Evolutionary conservation across 305 asterid species (phyloP).

Genomic region (Euphrasia arctica): DNA sequence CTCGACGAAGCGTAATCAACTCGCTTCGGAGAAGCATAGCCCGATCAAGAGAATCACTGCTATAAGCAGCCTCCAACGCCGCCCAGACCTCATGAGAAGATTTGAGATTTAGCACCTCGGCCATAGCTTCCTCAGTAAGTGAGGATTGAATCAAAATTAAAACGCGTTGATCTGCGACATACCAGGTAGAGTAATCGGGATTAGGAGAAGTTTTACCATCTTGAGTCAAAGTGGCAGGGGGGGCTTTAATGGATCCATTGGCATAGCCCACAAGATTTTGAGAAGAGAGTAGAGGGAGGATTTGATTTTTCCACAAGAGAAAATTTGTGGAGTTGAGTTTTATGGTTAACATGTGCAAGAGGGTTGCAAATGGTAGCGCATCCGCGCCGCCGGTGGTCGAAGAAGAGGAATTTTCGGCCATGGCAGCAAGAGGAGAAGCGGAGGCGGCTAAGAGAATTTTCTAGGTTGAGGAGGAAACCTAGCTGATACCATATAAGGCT

Average conservation of each 20-base stretch:
- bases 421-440: too few relatives aligned
- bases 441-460: too few relatives aligned
- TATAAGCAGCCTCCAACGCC: background rate
- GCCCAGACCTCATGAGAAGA: background rate
- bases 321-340: background rate
- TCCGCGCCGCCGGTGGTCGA: background rate
- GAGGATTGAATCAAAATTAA: background rate
- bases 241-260: background rate
- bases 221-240: background rate
- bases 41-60: background rate
- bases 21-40: background rate
- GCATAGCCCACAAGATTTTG: background rate
- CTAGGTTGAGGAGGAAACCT: too few relatives aligned
- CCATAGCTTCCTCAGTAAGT: background rate
- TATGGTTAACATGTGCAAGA: slow-evolving; percentile 3
- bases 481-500: too few relatives aligned
- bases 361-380: background rate
- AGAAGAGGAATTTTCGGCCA: background rate
- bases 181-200: background rate
- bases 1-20: background rate
- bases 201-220: background rate
- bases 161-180: background rate
- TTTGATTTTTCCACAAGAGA: slow-evolving; percentile 1
- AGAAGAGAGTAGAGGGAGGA: background rate
- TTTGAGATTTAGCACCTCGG: background rate